Percentiles rank a stretch among this genome's conserved stretches.
phyloP scores from a whole-genome alignment of 1,139 yeast genomes.

The Geotrichum europaeum region DNA sequence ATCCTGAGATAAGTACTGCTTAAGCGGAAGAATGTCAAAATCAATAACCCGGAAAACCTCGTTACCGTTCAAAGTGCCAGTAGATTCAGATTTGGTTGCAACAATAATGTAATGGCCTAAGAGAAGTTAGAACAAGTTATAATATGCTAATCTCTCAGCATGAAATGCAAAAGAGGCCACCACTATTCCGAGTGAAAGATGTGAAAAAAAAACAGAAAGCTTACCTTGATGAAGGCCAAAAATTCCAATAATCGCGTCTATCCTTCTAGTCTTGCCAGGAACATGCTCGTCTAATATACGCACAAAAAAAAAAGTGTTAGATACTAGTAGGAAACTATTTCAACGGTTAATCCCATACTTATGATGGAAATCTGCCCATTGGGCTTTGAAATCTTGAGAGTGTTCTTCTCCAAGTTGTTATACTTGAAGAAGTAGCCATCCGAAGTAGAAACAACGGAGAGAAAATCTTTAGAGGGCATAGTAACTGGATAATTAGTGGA shows the following conservation, averaged over 20 bases:
- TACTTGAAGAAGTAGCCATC: constrained; percentile 16
- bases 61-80: constrained; percentile 60
- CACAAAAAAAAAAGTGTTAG: background rate
- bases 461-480: constrained; percentile 6
- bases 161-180: no score
- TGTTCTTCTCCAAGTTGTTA: background rate
- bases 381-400: constrained; percentile 11
- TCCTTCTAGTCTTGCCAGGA: constrained; percentile 24
- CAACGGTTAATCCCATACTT: constrained; percentile 5
- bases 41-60: constrained; percentile 53
- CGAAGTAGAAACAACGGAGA: constrained; percentile 14
- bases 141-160: background rate
- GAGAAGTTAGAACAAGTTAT: background rate
- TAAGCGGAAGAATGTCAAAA: constrained; percentile 54
- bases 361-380: constrained; percentile 12
- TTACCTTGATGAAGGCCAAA: constrained; percentile 47
- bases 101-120: constrained; percentile 44
- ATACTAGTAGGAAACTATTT: background rate
- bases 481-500: background rate
- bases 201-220: background rate
- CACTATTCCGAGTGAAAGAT: constrained; percentile 28
- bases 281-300: constrained; percentile 2
- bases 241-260: constrained; percentile 73
- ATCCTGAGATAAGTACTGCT: constrained; percentile 35
- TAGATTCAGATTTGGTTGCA: constrained; percentile 53